phyloP scores from a whole-genome alignment of 1,284 basidiomycete species.

The Sparassis latifolia region DNA sequence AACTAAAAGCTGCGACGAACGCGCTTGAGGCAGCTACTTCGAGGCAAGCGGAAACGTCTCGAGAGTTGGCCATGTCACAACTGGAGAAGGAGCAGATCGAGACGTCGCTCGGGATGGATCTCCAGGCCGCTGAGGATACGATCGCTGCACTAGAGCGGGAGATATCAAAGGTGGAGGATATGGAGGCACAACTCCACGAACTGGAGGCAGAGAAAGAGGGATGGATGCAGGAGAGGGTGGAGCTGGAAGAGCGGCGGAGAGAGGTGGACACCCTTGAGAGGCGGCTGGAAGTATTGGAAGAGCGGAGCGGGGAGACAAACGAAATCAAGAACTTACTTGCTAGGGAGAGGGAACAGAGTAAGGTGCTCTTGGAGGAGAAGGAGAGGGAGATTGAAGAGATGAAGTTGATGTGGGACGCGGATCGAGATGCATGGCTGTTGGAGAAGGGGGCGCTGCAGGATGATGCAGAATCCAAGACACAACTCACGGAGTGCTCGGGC shows the following conservation, averaged over 20 bases:
- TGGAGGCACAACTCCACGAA: constrained; percentile 44
- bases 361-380: constrained; percentile 32
- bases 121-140: constrained; percentile 59
- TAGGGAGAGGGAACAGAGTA: constrained; percentile 27
- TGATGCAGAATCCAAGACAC: constrained; percentile 36
- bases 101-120: constrained; percentile 53
- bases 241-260: constrained; percentile 34
- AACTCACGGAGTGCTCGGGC: constrained; percentile 43
- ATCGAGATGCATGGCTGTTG: constrained; percentile 48
- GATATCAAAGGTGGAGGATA: constrained; percentile 46
- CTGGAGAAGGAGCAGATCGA: constrained; percentile 63
- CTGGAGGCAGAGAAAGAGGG: constrained; percentile 42
- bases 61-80: constrained; percentile 52
- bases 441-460: constrained; percentile 48
- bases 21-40: constrained; percentile 50
- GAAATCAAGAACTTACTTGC: constrained; percentile 33
- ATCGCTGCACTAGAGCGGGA: constrained; percentile 57
- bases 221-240: constrained; percentile 50
- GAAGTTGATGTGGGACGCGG: constrained; percentile 44
- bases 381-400: constrained; percentile 42
- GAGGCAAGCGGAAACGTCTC: constrained; percentile 52
- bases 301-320: constrained; percentile 35
- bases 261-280: constrained; percentile 41
- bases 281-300: constrained; percentile 39
- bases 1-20: constrained; percentile 50